These are phyloP conservation scores for Pythium sp. DNA, from an alignment of 352 stramenopile species.

Conservation along the genomic window DNA sequence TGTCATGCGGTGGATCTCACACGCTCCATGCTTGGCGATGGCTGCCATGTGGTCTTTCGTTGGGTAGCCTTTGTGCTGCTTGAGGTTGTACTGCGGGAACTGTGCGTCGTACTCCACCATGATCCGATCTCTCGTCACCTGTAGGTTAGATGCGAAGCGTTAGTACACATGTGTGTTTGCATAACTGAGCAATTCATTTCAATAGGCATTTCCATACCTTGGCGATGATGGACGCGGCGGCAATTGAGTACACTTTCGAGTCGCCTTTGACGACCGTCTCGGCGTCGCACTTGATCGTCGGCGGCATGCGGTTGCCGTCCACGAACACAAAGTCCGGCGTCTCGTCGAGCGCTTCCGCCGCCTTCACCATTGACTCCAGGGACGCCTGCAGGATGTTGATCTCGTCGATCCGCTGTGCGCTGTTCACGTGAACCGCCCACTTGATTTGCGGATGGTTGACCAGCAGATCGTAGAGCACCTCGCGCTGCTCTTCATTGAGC, in stretches of 20 bases:
- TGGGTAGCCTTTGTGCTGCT: slow-evolving; percentile 97
- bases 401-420: slow-evolving; percentile 92
- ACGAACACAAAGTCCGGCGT: slow-evolving; percentile 90
- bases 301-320: slow-evolving; percentile 95
- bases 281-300: slow-evolving; percentile 81
- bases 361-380: slow-evolving; percentile 93
- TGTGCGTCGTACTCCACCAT: slow-evolving; percentile 94
- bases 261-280: slow-evolving; percentile 95
- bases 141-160: background rate
- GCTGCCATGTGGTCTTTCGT: slow-evolving; percentile 90
- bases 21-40: slow-evolving; percentile 89
- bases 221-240: slow-evolving; percentile 96
- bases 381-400: slow-evolving; percentile 99
- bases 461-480: slow-evolving; percentile 89
- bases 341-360: slow-evolving; percentile 60
- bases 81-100: slow-evolving; percentile 94
- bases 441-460: slow-evolving; percentile 68
- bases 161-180: background rate
- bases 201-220: slow-evolving; percentile 55
- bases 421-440: slow-evolving; percentile 87
- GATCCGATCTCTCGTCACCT: slow-evolving; percentile 95
- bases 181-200: too few species aligned
- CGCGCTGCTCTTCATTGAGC: slow-evolving; percentile 92
- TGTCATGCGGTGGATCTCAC: slow-evolving; percentile 93
- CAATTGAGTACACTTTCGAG: slow-evolving; percentile 94